Percentiles rank a stretch among this genome's conserved stretches.
Conservation (phyloP, 2,329 filamentous ascomycete genomes). For the Colletotrichum chlorophyti region DNA sequence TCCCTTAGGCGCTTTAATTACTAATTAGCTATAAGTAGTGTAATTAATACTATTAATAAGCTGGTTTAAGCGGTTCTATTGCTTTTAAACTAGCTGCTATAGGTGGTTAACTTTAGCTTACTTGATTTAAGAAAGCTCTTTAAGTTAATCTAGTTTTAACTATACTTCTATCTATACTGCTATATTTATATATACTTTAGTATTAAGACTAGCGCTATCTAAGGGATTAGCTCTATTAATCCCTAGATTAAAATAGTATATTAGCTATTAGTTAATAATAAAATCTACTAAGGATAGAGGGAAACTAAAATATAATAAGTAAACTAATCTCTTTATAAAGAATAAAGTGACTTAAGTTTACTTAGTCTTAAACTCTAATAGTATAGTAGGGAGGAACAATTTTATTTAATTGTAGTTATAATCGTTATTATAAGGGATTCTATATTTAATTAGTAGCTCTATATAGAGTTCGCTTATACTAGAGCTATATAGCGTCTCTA, state of each 20-base stretch:
- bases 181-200: neutral
- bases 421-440: neutral
- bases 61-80: neutral
- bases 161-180: neutral
- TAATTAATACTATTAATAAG: neutral
- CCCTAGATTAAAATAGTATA: neutral
- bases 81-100: neutral
- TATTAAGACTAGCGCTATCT: neutral
- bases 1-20: too few relatives aligned
- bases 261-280: neutral
- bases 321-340: neutral
- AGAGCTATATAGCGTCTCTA: neutral
- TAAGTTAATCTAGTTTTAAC: neutral
- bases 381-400: neutral
- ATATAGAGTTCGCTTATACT: neutral
- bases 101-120: neutral
- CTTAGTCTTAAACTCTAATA: neutral
- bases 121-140: neutral
- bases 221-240: neutral
- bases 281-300: neutral
- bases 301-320: neutral
- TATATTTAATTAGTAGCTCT: neutral
- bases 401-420: neutral
- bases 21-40: neutral
- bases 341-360: neutral